Conservation (phyloP, 1,284 basidiomycete species). For the Jaminaea rosea region DNA sequence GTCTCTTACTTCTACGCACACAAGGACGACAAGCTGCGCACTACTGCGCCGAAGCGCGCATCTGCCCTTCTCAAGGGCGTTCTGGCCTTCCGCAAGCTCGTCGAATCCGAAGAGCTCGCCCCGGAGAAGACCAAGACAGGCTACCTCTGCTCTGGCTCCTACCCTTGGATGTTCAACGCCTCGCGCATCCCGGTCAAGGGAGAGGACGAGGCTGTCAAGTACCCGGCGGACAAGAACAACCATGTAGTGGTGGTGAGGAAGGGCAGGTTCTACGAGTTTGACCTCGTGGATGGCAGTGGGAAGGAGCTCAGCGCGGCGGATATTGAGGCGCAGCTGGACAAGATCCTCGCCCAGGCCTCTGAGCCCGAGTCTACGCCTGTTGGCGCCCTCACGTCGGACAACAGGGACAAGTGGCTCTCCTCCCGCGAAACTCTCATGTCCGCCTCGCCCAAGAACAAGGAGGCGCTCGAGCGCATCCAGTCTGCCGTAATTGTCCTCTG, state of each 20-base stretch:
- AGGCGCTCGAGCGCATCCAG: constrained; percentile 72
- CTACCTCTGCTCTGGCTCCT: constrained; percentile 88
- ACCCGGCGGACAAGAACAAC: constrained; percentile 66
- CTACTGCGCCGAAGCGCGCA: constrained; percentile 29
- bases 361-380: constrained; percentile 57
- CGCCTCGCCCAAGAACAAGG: constrained; percentile 56
- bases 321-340: constrained; percentile 69
- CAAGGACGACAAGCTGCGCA: constrained; percentile 53
- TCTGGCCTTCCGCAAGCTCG: constrained; percentile 37
- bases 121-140: constrained; percentile 76
- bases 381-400: constrained; percentile 76
- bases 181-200: constrained; percentile 74
- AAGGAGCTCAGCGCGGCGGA: constrained; percentile 66
- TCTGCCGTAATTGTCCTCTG: constrained; percentile 78
- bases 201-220: constrained; percentile 74
- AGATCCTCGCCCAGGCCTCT: constrained; percentile 59
- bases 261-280: constrained; percentile 78
- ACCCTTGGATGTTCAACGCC: constrained; percentile 95
- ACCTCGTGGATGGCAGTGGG: constrained; percentile 52
- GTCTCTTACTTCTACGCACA: constrained; percentile 95
- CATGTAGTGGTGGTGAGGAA: constrained; percentile 85
- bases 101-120: constrained; percentile 64
- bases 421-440: constrained; percentile 53
- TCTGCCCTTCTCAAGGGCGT: constrained; percentile 43
- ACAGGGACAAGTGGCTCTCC: constrained; percentile 83